Evolutionary conservation across 441 rosid species (phyloP), one percentile per base, ranked within the genome.

Genomic region (Pelargonium citronellum): DNA sequence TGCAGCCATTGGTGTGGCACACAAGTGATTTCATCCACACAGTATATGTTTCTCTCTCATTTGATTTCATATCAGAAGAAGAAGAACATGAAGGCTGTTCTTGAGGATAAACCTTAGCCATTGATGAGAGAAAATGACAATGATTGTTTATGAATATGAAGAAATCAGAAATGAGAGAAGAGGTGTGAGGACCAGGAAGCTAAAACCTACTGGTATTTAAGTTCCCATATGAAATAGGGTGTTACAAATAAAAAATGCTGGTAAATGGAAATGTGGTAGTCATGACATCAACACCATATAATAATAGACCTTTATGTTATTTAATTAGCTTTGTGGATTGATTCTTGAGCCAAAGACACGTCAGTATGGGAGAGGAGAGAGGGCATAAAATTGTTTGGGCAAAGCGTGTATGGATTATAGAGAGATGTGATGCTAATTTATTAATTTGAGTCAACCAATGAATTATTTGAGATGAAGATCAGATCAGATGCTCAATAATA

Each of bases 21-120:
- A 91, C 83, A 8, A 91, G 79, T 16, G 97, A 91, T 75, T 89
- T 89, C 96, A 91, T 89, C 97, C 97, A 89, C 71, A 91, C 69
- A 22, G 97, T 91, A 75, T 82, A 91, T 16, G 76, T 81, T 79
- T 87, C 88, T 69, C 77, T 79, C 65, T 78, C 10, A 55, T 17
- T 55, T 55, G 62, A 55, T 20, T 6, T 55, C 62, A 55, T 16
- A 55, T 5, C 11, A 16, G 61, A 49, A 49, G 19, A 55, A 5
- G 60, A 53, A 55, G 62, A 55, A 55, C 20, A 17, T 16, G 24
- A 53, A n/a, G 7, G 17, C 9, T 16, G 17, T 20, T 16, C 11
- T 17, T 55, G 17, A 16, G 62, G 62, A 17, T 55, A 55, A 15
- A 55, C 13, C 62, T 17, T 55, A 3, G 62, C 62, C 62, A 55